Base-by-base conservation (phyloP, 2,329 filamentous ascomycete species). In the Xylariaceae sp. region DNA sequence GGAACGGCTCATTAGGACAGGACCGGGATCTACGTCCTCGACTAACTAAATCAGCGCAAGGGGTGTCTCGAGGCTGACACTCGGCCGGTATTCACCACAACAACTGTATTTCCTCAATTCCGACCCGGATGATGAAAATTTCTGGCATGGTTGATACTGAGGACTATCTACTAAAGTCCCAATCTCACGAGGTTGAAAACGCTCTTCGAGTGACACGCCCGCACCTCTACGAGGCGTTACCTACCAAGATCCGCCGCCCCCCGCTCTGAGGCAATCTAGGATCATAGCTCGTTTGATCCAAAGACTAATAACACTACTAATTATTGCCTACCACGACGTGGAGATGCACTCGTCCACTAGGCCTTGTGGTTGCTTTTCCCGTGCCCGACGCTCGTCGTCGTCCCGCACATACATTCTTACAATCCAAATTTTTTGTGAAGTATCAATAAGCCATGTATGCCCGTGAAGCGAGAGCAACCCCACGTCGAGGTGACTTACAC, bases 1-100 rank as follows among this genome's bases (percentile, higher is more conserved):
- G 62, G 60, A 60, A 57, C 65, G 60, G 65, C 57, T 60, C 56
- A 54, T 54, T 61, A 59, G 61, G 14, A 59, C 63, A 63, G 53
- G 53, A 53, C 60, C 59, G 63, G 64, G 57, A 63, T 64, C 56
- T 64, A 61, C 57, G 55, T 57, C 49, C 54, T 64, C 61, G 56
- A 65, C 57, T 67, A 60, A 60, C 60, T 57, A 63, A 65, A 60
- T 55, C 58, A 51, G 59, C 56, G 54, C 61, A 53, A 60, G 59
- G 60, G 57, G 59, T 56, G 50, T 56, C 51, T 46, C 54, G 54
- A 56, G 55, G 52, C 61, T 60, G 59, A 59, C 61, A 65, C 64
- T 67, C 65, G 44, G 42, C 54, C 44, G 61, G 50, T 63, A 61
- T 56, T 54, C 52, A 47, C 51, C 61, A 60, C 50, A 55, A 56